These are phyloP conservation scores for Ogataea trehalophila DNA, from an alignment of 805 yeast species.

Conservation along the genomic window DNA sequence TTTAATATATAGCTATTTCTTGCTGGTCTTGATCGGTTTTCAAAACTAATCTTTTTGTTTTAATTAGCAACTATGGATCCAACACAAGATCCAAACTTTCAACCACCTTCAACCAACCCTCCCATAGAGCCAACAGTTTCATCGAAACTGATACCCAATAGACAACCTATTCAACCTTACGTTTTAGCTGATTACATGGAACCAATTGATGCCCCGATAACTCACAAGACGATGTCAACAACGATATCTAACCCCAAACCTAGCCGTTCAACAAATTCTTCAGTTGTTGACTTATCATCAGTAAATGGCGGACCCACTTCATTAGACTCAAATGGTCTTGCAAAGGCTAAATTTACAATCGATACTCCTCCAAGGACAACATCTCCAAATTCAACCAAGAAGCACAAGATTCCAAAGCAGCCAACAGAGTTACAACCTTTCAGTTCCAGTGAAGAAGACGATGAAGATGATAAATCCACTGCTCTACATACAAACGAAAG, in stretches of 20 bases:
- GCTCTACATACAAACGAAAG: too few relatives aligned
- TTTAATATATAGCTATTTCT: neutral
- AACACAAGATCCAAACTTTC: constrained; percentile 82
- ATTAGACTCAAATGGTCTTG: too few relatives aligned
- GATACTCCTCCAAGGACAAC: constrained; percentile 35
- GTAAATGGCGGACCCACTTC: too few relatives aligned
- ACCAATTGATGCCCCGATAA: constrained; percentile 70
- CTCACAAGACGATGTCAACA: constrained; percentile 36
- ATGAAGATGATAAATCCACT: constrained; percentile 18
- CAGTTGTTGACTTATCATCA: neutral
- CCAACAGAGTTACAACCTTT: constrained; percentile 57
- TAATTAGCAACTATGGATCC: constrained; percentile 66
- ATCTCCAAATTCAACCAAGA: constrained; percentile 14
- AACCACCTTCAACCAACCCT: constrained; percentile 72
- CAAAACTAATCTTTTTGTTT: neutral
- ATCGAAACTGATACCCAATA: constrained; percentile 62
- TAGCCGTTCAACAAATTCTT: neutral
- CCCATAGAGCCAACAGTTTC: constrained; percentile 63
- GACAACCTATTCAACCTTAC: constrained; percentile 71
- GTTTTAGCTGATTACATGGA: constrained; percentile 72
- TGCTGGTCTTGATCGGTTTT: neutral
- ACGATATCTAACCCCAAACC: neutral
- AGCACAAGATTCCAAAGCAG: constrained; percentile 34
- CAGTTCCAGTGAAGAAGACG: constrained; percentile 46
- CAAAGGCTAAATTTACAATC: constrained; percentile 7